Conservation (phyloP, 306 rosid species). For the Medicago arabica region DNA sequence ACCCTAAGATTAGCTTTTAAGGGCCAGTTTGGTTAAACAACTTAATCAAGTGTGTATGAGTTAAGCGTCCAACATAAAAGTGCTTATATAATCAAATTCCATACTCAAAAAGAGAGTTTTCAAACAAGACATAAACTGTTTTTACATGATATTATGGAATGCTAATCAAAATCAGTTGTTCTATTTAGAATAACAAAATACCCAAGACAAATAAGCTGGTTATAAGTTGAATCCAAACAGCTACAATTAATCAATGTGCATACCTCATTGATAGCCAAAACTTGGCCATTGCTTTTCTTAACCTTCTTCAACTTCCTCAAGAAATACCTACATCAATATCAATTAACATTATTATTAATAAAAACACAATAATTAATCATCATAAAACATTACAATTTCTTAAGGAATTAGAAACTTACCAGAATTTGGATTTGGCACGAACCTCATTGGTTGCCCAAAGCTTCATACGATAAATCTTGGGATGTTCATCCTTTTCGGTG, state of each 20-base stretch:
- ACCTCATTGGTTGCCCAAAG: conserved; percentile 92
- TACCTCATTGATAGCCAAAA: conserved; percentile 86
- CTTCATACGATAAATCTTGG: conserved; percentile 84
- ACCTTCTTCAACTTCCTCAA: conserved; percentile 85
- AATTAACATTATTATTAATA: not conserved
- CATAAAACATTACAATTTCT: not conserved
- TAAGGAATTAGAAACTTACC: conserved; percentile 46
- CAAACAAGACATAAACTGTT: not conserved
- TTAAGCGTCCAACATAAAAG: not conserved
- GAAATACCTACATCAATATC: conserved; percentile 69
- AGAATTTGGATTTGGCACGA: conserved; percentile 87
- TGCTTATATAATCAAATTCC: not conserved
- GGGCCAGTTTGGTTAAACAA: not conserved
- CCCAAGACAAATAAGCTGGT: not conserved
- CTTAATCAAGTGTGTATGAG: not conserved
- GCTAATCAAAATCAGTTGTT: not conserved
- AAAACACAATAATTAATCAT: not conserved
- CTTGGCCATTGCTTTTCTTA: conserved; percentile 84
- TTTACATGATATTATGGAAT: not conserved
- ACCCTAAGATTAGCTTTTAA: not conserved
- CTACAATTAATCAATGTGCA: not conserved
- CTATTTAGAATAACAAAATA: too few relatives aligned
- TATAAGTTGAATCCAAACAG: not conserved
- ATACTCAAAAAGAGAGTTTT: too few relatives aligned
- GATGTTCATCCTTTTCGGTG: conserved; percentile 66